Base-by-base conservation (phyloP, 805 yeast genomes). In the Suhomyces xylopsoci region DNA sequence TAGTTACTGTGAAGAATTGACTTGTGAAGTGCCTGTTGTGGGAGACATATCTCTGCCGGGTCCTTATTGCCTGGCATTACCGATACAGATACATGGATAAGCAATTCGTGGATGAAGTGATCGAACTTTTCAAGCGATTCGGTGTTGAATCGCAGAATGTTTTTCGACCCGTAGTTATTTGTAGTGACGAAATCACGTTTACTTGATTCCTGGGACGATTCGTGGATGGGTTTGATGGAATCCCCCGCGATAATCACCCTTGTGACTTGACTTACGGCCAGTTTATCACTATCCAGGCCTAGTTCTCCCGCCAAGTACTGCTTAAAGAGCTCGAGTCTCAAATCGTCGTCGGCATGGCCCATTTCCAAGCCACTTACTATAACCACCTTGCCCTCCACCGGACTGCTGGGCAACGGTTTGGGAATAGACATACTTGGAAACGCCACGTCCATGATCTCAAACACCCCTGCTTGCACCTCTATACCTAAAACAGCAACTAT, bases 11-110 rank as follows among this genome's bases (percentile, higher is more conserved):
- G 72, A 61, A 94, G 84, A 52, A 93, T 76, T 0, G 96, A 86
- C 49, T 76, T 76, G 65, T 93, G 97, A n/a, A 94, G 64, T 2
- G 96, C 88, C 66, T 88, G 96, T 67, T 94, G 97, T 0, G 99
- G 99, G 52, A 90, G 68, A 48, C 92, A 81, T 15, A 80, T 71
- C 55, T 88, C 96, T n/a, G 90, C 84, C 0, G 97, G 97, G 66
- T 94, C 99, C 3, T 77, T 69, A 7, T 73, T 79, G 4, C 99
- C 98, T 0, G 99, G 96, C 84, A 94, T 78, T 2, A 94, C 61
- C 43, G 86, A 81, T 6, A 92, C 83, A 0, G 96, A 87, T 15
- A 90, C 68, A 1, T 87, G 74, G 7, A 76, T 67, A 2, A 85
- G 69, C 1, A 89, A 55, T 12, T 85, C 85, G 1, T 75, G 64